A percentile compares a stretch with the other conserved stretches of the same genome.
phyloP scores from a whole-genome alignment of 345 rosid species.

The Eutrema japonicum region DNA sequence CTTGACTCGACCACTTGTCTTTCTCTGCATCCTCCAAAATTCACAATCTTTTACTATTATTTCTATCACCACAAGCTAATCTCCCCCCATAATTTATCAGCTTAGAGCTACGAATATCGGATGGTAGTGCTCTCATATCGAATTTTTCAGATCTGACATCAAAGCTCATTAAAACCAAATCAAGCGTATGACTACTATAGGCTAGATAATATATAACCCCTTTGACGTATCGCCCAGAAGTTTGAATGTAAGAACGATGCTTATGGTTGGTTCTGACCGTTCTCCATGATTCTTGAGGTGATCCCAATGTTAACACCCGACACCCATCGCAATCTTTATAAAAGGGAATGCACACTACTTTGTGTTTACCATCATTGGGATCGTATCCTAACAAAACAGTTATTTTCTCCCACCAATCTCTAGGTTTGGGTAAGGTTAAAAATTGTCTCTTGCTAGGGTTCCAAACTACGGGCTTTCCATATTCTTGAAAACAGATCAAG shows the following conservation, averaged over 20 bases:
- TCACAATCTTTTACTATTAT: background rate
- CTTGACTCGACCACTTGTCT: background rate
- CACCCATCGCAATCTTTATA: background rate
- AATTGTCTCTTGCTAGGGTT: constrained; percentile 2
- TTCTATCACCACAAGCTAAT: background rate
- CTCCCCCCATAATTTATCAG: background rate
- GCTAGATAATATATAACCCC: constrained; percentile 21
- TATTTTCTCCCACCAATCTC: background rate
- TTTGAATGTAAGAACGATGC: background rate
- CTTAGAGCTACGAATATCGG: background rate
- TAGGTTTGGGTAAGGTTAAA: background rate
- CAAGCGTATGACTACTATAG: background rate
- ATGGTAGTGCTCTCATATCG: background rate
- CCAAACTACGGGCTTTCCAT: background rate
- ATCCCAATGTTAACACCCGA: constrained; percentile 17
- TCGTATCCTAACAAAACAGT: constrained; percentile 5
- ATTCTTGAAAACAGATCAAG: background rate
- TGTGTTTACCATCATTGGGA: constrained; percentile 18
- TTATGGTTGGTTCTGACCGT: background rate
- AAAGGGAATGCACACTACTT: constrained; percentile 5
- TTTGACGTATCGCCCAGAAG: constrained; percentile 2
- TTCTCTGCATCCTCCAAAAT: constrained; percentile 4
- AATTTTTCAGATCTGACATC: background rate
- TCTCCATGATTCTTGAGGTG: constrained; percentile 21
- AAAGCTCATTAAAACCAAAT: constrained; percentile 16